Percentiles rank a stretch among this genome's conserved stretches.
phyloP scores from a whole-genome alignment of 192 early-diverging fungal genomes.

The Entophlyctis luteolus region DNA sequence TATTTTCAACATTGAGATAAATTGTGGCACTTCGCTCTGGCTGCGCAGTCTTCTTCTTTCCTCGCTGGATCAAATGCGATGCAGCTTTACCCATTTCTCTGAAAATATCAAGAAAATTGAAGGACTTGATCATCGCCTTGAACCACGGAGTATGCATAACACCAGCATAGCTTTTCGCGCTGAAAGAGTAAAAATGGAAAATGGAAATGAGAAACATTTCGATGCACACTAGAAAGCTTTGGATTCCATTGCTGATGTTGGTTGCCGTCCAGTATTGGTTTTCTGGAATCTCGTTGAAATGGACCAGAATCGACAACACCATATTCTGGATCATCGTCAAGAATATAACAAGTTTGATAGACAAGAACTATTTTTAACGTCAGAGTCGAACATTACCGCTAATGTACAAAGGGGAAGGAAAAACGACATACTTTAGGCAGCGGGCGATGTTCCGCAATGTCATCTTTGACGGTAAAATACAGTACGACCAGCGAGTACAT shows the following conservation, averaged over 20 bases:
- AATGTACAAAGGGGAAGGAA: too few species aligned
- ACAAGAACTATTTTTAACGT: constrained; percentile 7
- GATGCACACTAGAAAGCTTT: constrained; percentile 52
- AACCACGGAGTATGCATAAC: neutral
- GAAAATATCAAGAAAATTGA: constrained; percentile 33
- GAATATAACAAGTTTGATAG: constrained; percentile 51
- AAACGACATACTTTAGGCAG: constrained; percentile 30
- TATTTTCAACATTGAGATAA: too few species aligned
- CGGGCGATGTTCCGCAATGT: constrained; percentile 23
- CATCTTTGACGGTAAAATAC: constrained; percentile 56
- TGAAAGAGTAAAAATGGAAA: constrained; percentile 51
- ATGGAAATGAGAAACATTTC: constrained; percentile 55
- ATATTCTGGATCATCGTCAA: constrained; percentile 56
- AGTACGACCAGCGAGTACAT: constrained; percentile 66
- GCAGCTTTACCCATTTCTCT: constrained; percentile 18
- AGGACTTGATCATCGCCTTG: constrained; percentile 12
- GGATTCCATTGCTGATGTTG: constrained; percentile 51
- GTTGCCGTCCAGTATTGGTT: constrained; percentile 52
- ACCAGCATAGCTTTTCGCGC: neutral
- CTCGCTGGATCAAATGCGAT: constrained; percentile 6
- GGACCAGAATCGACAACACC: constrained; percentile 49
- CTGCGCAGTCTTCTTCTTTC: too few species aligned
- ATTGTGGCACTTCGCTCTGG: too few species aligned
- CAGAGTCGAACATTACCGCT: too few species aligned
- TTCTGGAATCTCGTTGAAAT: constrained; percentile 38